Evolutionary conservation across 208 protist genomes (phyloP), one percentile per base, ranked within the genome.

Genomic region (Crithidia acanthocephali): DNA sequence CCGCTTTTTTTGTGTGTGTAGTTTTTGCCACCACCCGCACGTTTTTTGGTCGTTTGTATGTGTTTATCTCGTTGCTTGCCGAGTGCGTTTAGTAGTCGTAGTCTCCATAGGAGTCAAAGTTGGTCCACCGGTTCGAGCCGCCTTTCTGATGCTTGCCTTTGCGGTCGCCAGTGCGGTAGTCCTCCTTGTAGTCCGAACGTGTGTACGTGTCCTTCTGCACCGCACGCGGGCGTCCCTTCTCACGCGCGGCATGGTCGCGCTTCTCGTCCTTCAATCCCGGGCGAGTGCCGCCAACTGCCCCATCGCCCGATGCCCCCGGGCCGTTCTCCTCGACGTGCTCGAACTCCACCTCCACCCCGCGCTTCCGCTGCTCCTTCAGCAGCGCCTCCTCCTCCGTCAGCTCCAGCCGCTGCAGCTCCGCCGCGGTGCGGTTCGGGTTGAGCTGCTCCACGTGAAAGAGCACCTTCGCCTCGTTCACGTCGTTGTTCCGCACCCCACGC

Each of bases 131-230:
- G 20, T 75, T 76, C 8, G 66, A 47, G 20, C 75, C 68, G 45
- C 88, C 84, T 62, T 95, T 95, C 62, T 87, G 72, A 58, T 95
- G 88, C 59, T 95, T 95, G 2, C 73, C 80, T 28, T 84, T 87
- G 4, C 88, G 84, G 5, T 81, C 81, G 18, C 80, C 76, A 13
- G 76, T 76, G 30, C 83, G 72, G 37, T 66, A 51, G 57, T 93
- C 81, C 32, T 71, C 30, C 45, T 87, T 70, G 68, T 95, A 93
- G 50, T 95, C 87, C 4, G 72, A 76, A 11, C 90, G 76, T 25
- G 72, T 78, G 66, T 66, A 71, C 20, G 53, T 0, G 27, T 73
- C 76, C 50, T 68, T 71, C 55, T 55, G 25, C 51, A 57, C 60
- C 33, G 53, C 67, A 1, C 55, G 71, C 27, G 56, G 50, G 9